phyloP scores from a whole-genome alignment of 2,329 filamentous ascomycete species.

The Claviceps monticola region DNA sequence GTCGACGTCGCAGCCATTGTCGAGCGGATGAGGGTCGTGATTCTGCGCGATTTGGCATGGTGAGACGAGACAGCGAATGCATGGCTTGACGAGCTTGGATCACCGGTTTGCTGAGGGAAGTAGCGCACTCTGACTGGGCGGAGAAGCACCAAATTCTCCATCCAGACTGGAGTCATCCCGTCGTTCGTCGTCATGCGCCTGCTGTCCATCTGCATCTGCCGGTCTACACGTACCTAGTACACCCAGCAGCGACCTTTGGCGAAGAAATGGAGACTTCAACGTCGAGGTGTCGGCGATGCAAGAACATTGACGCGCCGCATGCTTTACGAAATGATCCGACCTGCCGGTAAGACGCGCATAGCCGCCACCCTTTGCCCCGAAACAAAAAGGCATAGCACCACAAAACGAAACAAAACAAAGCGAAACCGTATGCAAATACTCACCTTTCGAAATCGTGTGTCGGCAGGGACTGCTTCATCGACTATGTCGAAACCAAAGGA shows the following conservation, averaged over 20 bases:
- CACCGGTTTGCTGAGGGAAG: not conserved
- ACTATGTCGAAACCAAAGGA: conserved; percentile 65
- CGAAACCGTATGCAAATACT: not conserved
- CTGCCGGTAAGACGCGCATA: conserved; percentile 15
- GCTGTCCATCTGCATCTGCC: not conserved
- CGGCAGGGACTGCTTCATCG: conserved; percentile 52
- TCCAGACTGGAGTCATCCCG: not conserved
- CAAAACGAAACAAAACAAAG: not conserved
- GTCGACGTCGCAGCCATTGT: not conserved
- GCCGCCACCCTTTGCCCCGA: not conserved
- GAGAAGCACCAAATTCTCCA: not conserved
- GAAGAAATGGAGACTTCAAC: conserved; percentile 1
- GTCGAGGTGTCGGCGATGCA: conserved; percentile 22
- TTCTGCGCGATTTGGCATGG: not conserved
- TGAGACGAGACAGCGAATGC: not conserved
- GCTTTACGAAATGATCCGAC: conserved; percentile 18
- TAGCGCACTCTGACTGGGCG: not conserved
- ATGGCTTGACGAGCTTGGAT: not conserved
- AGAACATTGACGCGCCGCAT: conserved; percentile 15
- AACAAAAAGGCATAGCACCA: not conserved
- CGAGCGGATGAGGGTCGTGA: not conserved
- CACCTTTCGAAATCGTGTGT: not conserved
- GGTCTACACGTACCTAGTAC: not conserved
- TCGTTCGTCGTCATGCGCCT: not conserved
- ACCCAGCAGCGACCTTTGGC: not conserved